phyloP scores from a whole-genome alignment of 306 rosid species.

The Quercus wislizeni region DNA sequence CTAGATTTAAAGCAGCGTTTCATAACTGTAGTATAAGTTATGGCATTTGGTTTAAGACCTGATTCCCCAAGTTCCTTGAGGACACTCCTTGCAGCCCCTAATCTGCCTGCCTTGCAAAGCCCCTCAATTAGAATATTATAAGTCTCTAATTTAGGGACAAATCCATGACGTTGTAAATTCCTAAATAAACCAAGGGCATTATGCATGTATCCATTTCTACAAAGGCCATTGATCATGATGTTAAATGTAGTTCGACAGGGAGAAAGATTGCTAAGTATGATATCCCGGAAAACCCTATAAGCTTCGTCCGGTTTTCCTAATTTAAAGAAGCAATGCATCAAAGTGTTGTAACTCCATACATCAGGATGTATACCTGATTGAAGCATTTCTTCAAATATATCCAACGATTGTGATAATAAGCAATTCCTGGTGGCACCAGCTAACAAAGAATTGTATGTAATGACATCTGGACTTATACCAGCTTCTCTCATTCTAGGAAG shows the following conservation, averaged over 20 bases:
- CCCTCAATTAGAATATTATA: conserved; percentile 74
- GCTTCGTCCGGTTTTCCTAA: conserved; percentile 78
- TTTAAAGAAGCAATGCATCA: conserved; percentile 71
- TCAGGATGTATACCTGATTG: conserved; percentile 53
- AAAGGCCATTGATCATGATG: conserved; percentile 67
- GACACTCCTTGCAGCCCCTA: conserved; percentile 40
- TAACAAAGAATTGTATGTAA: conserved; percentile 68
- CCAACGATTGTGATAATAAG: conserved; percentile 33
- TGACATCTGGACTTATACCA: conserved; percentile 60
- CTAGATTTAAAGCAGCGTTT: conserved; percentile 57
- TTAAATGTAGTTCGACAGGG: conserved; percentile 51
- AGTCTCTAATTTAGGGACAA: conserved; percentile 57
- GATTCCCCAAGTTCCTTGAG: conserved; percentile 55
- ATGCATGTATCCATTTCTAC: conserved; percentile 52
- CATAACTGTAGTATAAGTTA: conserved; percentile 71
- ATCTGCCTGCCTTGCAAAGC: conserved; percentile 57
- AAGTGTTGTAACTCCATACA: conserved; percentile 66
- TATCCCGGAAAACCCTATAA: conserved; percentile 44
- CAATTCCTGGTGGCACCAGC: conserved; percentile 47
- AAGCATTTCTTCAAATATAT: conserved; percentile 73
- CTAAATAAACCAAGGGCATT: conserved; percentile 65
- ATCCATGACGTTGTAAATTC: conserved; percentile 53
- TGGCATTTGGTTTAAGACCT: conserved; percentile 48
- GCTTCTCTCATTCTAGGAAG: conserved; percentile 70
- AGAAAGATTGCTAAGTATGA: conserved; percentile 29